Evolutionary conservation across 2,329 filamentous ascomycete species (phyloP), one percentile per base, ranked within the genome.

Genomic region (Fusarium palustre): DNA sequence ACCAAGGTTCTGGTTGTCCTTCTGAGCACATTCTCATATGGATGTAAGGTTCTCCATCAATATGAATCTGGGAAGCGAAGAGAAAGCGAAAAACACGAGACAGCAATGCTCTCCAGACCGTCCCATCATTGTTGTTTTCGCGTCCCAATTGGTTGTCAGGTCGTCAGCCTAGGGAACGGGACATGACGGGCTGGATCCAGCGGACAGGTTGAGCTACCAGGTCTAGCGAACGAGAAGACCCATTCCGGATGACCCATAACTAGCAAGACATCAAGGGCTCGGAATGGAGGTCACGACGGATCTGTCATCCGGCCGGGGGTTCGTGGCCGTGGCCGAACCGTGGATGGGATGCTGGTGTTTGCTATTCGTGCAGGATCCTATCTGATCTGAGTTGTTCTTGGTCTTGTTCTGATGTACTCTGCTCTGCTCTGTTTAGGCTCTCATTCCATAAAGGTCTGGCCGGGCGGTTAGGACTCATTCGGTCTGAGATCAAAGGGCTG

Each of bases 111-210:
- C 59, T 52, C 13, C 30, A 34, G 20, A 47, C 55, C 57, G 59
- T 55, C 63, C 58, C 48, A 65, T 58, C 42, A 57, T 54, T 50
- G 28, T 55, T 36, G 60, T 57, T 62, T 47, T 62, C 59, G 24
- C 12, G 20, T 42, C 61, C 57, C 66, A 68, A 74, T 71, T 74
- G 71, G 70, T 57, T 61, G 63, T 58, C 57, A 68, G 31, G 59
- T 54, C 66, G 58, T 57, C 70, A 70, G 59, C 53, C 68, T 62
- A 73, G 68, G 68, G 66, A 70, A 65, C 71, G 61, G 72, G 64
- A 72, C 66, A 68, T 65, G 70, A 72, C 67, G 65, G 69, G 72
- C 72, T 75, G 69, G 71, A 75, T 75, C 73, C 72, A 73, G 65
- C 72, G 61, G 71, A 53, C 71, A 75, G 71, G 72, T 75, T 71